phyloP scores from a whole-genome alignment of 371 early-diverging fungal genomes.

The Apophysomyces elegans region DNA sequence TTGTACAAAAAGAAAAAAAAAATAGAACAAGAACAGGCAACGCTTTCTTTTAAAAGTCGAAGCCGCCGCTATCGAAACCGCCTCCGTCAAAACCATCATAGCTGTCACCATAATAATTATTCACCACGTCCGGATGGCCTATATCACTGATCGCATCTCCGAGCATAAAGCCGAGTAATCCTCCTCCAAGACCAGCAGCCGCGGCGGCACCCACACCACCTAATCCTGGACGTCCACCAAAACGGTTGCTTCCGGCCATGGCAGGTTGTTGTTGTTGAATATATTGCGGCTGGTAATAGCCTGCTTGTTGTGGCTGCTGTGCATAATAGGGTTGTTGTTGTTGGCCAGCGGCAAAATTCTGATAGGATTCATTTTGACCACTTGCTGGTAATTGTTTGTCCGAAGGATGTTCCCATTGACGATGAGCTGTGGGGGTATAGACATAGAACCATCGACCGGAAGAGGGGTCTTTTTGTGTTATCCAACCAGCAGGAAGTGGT shows the following conservation, averaged over 20 bases:
- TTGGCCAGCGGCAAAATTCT: background rate
- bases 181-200: constrained; percentile 44
- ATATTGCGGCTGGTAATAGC: constrained; percentile 23
- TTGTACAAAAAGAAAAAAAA: constrained; percentile 3
- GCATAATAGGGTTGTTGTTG: constrained; percentile 12
- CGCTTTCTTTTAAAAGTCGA: constrained; percentile 14
- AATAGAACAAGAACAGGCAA: background rate
- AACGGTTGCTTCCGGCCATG: constrained; percentile 14
- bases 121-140: constrained; percentile 29
- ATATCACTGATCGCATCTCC: constrained; percentile 37
- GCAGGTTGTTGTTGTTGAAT: constrained; percentile 23
- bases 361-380: constrained; percentile 25
- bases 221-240: constrained; percentile 22
- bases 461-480: constrained; percentile 46
- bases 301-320: constrained; percentile 12
- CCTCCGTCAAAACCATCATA: constrained; percentile 38
- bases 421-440: constrained; percentile 47
- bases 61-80: constrained; percentile 34
- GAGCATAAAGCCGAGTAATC: constrained; percentile 39
- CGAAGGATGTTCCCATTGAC: constrained; percentile 56
- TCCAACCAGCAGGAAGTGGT: constrained; percentile 46
- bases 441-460: constrained; percentile 50
- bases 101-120: constrained; percentile 39
- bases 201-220: constrained; percentile 37
- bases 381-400: constrained; percentile 28